Conservation (phyloP, 2,329 filamentous ascomycete species). For the Lachnellula arida region DNA sequence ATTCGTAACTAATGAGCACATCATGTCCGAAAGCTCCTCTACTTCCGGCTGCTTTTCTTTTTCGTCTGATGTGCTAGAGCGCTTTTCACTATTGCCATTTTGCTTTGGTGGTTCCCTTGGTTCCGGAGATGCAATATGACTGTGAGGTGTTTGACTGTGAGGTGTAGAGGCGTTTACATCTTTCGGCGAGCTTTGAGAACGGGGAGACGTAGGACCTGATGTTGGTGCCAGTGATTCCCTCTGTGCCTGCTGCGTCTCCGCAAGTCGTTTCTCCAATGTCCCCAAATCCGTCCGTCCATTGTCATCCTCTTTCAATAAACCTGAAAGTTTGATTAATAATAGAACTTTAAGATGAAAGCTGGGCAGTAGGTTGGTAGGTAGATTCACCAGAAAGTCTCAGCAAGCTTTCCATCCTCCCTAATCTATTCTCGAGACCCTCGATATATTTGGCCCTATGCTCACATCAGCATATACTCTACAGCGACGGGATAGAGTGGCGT, state of each 20-base stretch:
- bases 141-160: constrained; percentile 36
- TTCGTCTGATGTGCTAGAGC: constrained; percentile 23
- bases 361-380: not conserved
- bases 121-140: constrained; percentile 45
- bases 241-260: constrained; percentile 44
- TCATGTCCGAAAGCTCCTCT: constrained; percentile 91
- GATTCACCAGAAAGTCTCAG: constrained; percentile 69
- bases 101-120: constrained; percentile 25
- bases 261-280: constrained; percentile 73
- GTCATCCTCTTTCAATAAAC: constrained; percentile 80
- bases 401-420: constrained; percentile 93
- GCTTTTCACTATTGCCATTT: constrained; percentile 16
- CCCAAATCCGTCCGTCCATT: constrained; percentile 81
- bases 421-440: constrained; percentile 87
- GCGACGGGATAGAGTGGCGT: constrained; percentile 29
- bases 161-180: constrained; percentile 29
- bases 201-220: constrained; percentile 28
- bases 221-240: constrained; percentile 27
- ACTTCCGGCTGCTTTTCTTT: constrained; percentile 62
- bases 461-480: constrained; percentile 18
- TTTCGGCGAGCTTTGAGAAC: constrained; percentile 42
- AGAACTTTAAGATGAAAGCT: not conserved
- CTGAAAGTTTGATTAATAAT: constrained; percentile 33
- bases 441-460: constrained; percentile 84
- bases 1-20: constrained; percentile 96